These are phyloP conservation scores for Pharus latifolius DNA, from an alignment of 176 grass and related monocot genomes.

Conservation along the genomic window DNA sequence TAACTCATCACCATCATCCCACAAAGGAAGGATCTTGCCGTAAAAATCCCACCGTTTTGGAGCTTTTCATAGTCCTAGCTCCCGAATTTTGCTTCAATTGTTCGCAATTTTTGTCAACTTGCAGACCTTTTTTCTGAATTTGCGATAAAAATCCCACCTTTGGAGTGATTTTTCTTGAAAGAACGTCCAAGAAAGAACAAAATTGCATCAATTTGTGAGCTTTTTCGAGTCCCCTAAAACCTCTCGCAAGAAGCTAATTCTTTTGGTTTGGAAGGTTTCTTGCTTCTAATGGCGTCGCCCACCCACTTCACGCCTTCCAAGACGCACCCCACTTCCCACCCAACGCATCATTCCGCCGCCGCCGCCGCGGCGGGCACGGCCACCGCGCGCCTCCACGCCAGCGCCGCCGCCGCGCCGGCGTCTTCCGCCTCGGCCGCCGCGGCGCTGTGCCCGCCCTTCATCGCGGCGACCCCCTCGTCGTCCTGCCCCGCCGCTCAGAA, in stretches of 20 bases:
- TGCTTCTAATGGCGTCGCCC: slow-evolving; percentile 54
- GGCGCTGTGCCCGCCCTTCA: slow-evolving; percentile 18
- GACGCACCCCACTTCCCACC: slow-evolving; percentile 30
- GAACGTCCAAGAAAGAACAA: too few species aligned
- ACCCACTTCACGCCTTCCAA: slow-evolving; percentile 67
- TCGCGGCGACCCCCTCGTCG: slow-evolving; percentile 10
- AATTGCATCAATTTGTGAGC: too few species aligned
- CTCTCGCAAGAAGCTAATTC: not conserved
- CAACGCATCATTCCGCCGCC: slow-evolving; percentile 15
- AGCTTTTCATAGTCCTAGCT: not conserved
- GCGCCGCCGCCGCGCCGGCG: not conserved
- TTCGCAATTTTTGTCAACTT: too few species aligned
- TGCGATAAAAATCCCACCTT: too few species aligned
- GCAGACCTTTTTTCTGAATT: too few species aligned
- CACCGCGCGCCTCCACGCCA: slow-evolving; percentile 13
- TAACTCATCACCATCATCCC: not conserved
- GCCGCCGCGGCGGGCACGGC: slow-evolving; percentile 1
- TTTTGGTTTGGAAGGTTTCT: not conserved
- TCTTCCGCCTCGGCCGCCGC: not conserved
- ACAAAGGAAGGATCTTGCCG: not conserved
- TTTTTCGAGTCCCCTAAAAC: too few species aligned
- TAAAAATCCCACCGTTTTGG: not conserved
- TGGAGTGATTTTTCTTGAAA: too few species aligned
- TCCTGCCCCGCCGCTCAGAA: slow-evolving; percentile 24
- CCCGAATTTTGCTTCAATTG: not conserved